Evolutionary conservation across 139 green algal genomes (phyloP).

Genomic region (Edaphochlamys debaryana): DNA sequence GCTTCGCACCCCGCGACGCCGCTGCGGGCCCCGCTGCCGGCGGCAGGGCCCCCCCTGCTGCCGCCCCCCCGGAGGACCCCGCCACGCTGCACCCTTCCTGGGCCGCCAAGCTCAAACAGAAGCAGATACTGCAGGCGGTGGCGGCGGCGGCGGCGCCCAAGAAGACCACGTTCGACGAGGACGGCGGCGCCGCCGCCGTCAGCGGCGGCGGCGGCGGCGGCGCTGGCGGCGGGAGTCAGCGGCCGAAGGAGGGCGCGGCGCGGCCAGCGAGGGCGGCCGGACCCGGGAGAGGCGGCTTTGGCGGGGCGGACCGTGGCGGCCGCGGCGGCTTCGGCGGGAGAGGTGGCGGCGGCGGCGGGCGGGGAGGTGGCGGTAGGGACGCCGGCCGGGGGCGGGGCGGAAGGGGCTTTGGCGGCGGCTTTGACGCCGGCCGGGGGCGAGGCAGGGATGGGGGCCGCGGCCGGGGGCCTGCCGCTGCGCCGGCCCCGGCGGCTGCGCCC

Average conservation of each 20-base stretch:
- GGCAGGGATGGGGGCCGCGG: too few relatives aligned
- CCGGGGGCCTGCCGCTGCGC: too few relatives aligned
- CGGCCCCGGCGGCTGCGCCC: background rate
- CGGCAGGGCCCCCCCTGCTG: background rate
- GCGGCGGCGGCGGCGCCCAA: conserved; percentile 18
- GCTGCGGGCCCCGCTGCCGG: background rate
- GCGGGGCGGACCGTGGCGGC: background rate
- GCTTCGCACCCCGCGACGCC: too few relatives aligned
- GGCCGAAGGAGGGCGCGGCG: too few relatives aligned
- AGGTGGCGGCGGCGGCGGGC: too few relatives aligned
- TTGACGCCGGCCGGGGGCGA: too few relatives aligned
- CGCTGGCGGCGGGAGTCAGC: too few relatives aligned
- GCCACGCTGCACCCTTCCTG: conserved; percentile 69
- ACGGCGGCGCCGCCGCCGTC: background rate
- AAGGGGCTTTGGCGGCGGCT: background rate
- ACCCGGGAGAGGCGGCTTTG: too few relatives aligned
- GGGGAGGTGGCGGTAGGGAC: too few relatives aligned
- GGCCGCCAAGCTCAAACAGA: conserved; percentile 65
- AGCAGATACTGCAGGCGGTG: conserved; percentile 6
- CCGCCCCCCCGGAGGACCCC: background rate
- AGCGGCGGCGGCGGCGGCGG: too few relatives aligned
- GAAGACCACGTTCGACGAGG: conserved; percentile 47
- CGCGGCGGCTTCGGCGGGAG: background rate
- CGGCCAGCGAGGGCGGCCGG: too few relatives aligned
- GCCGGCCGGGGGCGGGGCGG: background rate